Conservation (phyloP, 2,329 filamentous ascomycete species). For the Cordyceps cicadae region DNA sequence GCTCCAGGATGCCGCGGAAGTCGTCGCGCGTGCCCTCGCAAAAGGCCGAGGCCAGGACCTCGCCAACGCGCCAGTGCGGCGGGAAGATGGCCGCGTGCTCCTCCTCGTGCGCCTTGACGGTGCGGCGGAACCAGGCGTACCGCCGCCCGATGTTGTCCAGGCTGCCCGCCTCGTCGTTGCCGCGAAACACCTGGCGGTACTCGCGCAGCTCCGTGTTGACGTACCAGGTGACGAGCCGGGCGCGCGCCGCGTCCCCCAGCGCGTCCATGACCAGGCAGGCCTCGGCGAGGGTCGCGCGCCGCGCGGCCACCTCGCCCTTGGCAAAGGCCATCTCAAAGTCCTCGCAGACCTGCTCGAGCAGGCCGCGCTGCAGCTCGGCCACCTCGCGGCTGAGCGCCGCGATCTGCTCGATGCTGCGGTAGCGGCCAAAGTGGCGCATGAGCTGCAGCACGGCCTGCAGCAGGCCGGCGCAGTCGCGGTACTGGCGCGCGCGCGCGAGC, state of each 20-base stretch:
- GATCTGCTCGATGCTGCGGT: slow-evolving; percentile 96
- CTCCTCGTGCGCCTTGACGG: slow-evolving; percentile 90
- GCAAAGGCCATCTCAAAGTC: slow-evolving; percentile 96
- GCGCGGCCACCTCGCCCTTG: slow-evolving; percentile 69
- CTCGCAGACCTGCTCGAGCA: slow-evolving; percentile 96
- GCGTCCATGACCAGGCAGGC: slow-evolving; percentile 93
- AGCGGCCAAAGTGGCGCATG: slow-evolving; percentile 98
- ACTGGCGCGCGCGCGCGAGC: slow-evolving; percentile 78
- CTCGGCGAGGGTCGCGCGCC: slow-evolving; percentile 66
- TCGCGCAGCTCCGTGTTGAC: slow-evolving; percentile 94
- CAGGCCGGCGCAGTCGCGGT: slow-evolving; percentile 87
- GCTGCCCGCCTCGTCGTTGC: slow-evolving; percentile 92
- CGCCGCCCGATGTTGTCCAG: slow-evolving; percentile 92
- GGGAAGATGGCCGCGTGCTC: slow-evolving; percentile 89
- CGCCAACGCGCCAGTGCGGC: slow-evolving; percentile 77
- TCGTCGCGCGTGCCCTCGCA: slow-evolving; percentile 94
- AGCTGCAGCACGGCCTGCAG: slow-evolving; percentile 93
- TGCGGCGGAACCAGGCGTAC: slow-evolving; percentile 94
- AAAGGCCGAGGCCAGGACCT: slow-evolving; percentile 82
- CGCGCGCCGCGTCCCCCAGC: slow-evolving; percentile 76
- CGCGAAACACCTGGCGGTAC: slow-evolving; percentile 90
- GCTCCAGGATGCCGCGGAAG: slow-evolving; percentile 85
- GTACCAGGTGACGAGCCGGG: slow-evolving; percentile 87
- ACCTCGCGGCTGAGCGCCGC: slow-evolving; percentile 88
- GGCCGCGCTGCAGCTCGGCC: slow-evolving; percentile 81